These are phyloP conservation scores for Naematelia aurantialba DNA, from an alignment of 768 basidiomycete species.

Conservation along the genomic window DNA sequence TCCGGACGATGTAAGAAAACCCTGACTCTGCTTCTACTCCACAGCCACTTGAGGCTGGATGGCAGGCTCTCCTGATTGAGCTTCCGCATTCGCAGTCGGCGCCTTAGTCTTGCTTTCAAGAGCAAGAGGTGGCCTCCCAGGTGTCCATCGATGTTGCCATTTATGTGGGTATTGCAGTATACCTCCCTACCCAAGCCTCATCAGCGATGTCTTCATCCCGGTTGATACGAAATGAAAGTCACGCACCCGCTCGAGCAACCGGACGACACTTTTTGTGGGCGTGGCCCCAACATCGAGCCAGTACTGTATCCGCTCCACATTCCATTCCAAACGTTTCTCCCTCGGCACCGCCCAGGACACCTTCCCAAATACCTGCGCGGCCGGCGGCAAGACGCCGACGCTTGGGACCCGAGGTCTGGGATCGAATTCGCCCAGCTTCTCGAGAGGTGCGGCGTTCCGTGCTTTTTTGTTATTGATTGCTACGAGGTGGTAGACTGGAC, in stretches of 20 bases:
- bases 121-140: neutral
- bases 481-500: constrained; percentile 77
- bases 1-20: neutral
- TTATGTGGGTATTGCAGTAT: constrained; percentile 37
- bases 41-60: neutral
- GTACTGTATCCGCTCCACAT: constrained; percentile 79
- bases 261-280: constrained; percentile 73
- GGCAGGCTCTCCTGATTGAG: neutral
- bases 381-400: constrained; percentile 11
- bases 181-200: constrained; percentile 29
- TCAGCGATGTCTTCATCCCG: constrained; percentile 2
- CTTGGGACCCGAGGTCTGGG: constrained; percentile 54
- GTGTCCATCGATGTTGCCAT: constrained; percentile 40
- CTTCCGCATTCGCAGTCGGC: neutral
- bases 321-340: constrained; percentile 79
- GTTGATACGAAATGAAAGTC: neutral
- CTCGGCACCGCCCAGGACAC: constrained; percentile 50
- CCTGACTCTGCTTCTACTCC: neutral
- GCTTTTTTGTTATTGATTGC: constrained; percentile 68
- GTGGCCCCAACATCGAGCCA: constrained; percentile 83
- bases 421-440: constrained; percentile 79
- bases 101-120: neutral
- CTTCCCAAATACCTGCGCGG: constrained; percentile 51
- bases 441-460: constrained; percentile 80
- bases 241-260: constrained; percentile 73